Percentiles rank a stretch among this genome's conserved stretches.
Conservation (phyloP, 176 grass and related monocot genomes). For the Rhynchospora pubera region DNA sequence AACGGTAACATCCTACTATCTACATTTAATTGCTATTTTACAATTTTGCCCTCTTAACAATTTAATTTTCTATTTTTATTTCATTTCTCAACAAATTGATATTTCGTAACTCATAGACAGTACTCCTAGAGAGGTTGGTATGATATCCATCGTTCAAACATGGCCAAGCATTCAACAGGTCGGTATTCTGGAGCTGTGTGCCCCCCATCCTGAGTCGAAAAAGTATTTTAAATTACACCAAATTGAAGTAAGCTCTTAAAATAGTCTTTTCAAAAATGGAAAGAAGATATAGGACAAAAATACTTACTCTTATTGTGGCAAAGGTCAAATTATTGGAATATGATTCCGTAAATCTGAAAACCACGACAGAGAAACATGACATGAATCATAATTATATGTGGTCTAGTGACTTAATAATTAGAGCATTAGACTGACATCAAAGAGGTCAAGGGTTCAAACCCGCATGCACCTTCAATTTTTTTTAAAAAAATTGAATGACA, state of each 20-base stretch:
- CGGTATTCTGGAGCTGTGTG: slow-evolving; percentile 29
- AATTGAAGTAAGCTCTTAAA: background rate
- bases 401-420: no score
- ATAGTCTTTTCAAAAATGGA: background rate
- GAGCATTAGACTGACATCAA: no score
- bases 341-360: slow-evolving; percentile 21
- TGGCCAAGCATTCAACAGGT: slow-evolving; percentile 26
- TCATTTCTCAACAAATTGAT: no score
- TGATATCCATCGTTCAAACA: slow-evolving; percentile 32
- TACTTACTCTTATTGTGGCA: slow-evolving; percentile 20
- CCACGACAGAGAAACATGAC: background rate
- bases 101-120: no score
- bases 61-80: no score
- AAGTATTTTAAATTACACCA: background rate
- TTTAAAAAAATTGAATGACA: no score
- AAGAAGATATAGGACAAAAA: background rate
- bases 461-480: no score
- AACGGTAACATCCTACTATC: no score
- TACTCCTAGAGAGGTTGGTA: slow-evolving; percentile 15
- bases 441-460: background rate
- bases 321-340: slow-evolving; percentile 31
- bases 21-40: no score
- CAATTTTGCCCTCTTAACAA: no score
- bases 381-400: background rate
- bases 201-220: slow-evolving; percentile 14